Conservation (phyloP, 1,284 basidiomycete genomes). For the Sporisorium iseilematis-ciliati region DNA sequence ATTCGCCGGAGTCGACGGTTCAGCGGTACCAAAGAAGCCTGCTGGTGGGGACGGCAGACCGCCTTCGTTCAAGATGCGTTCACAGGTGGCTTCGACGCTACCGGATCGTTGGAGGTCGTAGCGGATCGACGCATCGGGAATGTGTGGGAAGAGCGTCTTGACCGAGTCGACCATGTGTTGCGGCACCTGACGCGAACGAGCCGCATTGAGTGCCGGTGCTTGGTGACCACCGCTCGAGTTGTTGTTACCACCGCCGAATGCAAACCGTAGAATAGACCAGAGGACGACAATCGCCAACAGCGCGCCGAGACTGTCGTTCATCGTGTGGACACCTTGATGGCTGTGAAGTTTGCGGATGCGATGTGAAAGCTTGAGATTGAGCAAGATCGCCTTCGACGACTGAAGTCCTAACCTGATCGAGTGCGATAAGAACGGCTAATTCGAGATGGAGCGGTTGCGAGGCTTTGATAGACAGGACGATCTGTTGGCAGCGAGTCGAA, state of each 20-base stretch:
- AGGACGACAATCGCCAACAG: constrained; percentile 61
- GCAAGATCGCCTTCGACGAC: background rate
- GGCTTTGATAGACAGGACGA: background rate
- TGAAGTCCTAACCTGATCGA: background rate
- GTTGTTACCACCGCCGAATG: constrained; percentile 47
- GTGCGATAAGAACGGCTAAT: no score
- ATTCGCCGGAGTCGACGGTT: constrained; percentile 24
- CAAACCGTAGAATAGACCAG: constrained; percentile 62
- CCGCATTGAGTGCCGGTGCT: constrained; percentile 35
- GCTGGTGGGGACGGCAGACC: constrained; percentile 55
- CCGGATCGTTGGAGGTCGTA: constrained; percentile 61
- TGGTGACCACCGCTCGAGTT: constrained; percentile 10
- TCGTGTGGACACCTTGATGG: constrained; percentile 11
- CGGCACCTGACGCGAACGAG: constrained; percentile 40
- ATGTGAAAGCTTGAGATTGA: background rate
- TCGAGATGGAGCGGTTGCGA: background rate
- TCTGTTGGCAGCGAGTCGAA: no score
- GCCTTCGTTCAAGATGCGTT: constrained; percentile 62
- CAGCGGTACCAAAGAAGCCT: constrained; percentile 48
- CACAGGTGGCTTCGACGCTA: constrained; percentile 61
- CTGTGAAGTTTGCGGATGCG: background rate
- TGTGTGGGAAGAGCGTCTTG: constrained; percentile 63
- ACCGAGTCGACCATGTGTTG: constrained; percentile 62
- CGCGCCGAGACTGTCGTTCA: constrained; percentile 67
- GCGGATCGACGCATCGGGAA: constrained; percentile 61